Evolutionary conservation across 768 basidiomycete species (phyloP).

Genomic region (Leccinum truebloodii): DNA sequence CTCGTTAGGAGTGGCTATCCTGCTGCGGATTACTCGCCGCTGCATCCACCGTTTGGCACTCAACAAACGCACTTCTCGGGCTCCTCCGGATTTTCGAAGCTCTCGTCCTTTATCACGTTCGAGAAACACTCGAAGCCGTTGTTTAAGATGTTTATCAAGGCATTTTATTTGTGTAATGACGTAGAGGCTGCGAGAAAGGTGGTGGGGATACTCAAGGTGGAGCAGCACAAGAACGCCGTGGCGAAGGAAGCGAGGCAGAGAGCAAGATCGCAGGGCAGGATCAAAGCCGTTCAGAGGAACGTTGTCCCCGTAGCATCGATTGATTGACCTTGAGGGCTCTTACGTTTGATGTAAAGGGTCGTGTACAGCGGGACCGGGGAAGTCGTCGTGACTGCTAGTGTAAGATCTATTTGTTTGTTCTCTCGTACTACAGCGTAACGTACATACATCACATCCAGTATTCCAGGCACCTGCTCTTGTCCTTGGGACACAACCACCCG

Average conservation of each 20-base stretch:
- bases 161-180: conserved; percentile 59
- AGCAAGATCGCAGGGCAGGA: conserved; percentile 24
- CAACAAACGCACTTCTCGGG: conserved; percentile 14
- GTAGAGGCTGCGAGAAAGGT: conserved; percentile 50
- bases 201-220: conserved; percentile 55
- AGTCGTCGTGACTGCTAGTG: neutral
- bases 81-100: conserved; percentile 36
- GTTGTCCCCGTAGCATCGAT: conserved; percentile 1
- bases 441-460: neutral
- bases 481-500: neutral
- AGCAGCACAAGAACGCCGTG: conserved; percentile 18
- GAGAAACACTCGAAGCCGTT: conserved; percentile 63
- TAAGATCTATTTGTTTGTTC: neutral
- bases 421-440: neutral
- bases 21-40: conserved; percentile 28
- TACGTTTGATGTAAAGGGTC: neutral
- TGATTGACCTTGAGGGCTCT: conserved; percentile 7
- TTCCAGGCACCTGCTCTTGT: neutral
- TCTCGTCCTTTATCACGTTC: conserved; percentile 50
- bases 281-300: conserved; percentile 12
- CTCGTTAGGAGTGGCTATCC: conserved; percentile 72
- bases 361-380: neutral
- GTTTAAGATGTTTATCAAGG: conserved; percentile 73
- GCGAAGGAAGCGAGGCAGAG: conserved; percentile 18
- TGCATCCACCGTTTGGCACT: conserved; percentile 49